Base-by-base conservation (phyloP, 1,139 yeast species). In the Debaryomyces subglobosus region DNA sequence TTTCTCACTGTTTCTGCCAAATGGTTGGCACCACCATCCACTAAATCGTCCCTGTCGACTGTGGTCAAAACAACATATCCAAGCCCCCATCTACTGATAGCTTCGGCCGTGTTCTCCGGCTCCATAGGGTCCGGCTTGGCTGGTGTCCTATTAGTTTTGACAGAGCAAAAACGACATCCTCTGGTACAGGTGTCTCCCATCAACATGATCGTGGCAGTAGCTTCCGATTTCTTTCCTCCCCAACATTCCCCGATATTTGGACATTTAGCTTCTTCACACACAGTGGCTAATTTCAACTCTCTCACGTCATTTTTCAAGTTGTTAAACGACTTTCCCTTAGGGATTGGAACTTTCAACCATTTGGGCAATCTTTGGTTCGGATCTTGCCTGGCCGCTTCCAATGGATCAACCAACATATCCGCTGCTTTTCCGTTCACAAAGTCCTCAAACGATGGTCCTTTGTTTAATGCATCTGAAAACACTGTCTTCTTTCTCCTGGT, bases 191-290 rank as follows among this genome's bases (percentile, higher is more conserved):
- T 94, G 62, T 95, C 99, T 52, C 99, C 99, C 79, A 95, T 79
- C 54, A 95, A 77, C 99, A 95, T 95, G 60, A 95, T 94, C 3
- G 99, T 95, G 5, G 99, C 99, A 3, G 99, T 95, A n/a, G 99
- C 97, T 61, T 89, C 95, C 5, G 92, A 80, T 67, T 91, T 91
- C 61, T 86, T 84, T 30, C 99, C 99, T 47, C 99, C 98, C 99
- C 99, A 95, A 70, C 99, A 95, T 67, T 95, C 99, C 45, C 98
- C 97, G 52, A 95, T 95, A 65, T 95, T 95, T 16, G 99, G 99
- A 70, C 99, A 95, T 62, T 94, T 86, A 8, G 99, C 99, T 63
- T 94, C 99, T 67, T 94, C 98, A 71, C 99, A 95, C 27, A 95
- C 99, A 0, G 99, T 92, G 36, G 97, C 88, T 48, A 95, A 74